These are phyloP conservation scores for Chrysosporium keratinophilum DNA, from an alignment of 2,329 filamentous ascomycete species.

Conservation along the genomic window DNA sequence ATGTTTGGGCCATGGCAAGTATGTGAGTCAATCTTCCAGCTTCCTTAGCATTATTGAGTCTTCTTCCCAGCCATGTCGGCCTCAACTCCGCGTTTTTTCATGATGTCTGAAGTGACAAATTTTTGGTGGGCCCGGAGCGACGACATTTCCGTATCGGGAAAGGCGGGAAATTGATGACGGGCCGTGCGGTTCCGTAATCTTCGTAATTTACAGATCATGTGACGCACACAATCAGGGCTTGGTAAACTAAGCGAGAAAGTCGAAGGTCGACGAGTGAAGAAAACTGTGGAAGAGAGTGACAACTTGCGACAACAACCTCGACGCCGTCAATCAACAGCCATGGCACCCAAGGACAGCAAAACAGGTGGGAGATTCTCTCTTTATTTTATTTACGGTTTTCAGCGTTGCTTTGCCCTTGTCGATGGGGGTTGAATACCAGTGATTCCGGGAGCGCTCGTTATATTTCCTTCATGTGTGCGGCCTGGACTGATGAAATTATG, in stretches of 20 bases:
- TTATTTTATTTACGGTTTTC: not conserved
- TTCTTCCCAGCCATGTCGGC: too few species aligned
- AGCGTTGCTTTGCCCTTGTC: not conserved
- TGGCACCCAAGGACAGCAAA: conserved; percentile 41
- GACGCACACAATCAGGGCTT: conserved; percentile 18
- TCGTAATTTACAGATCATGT: conserved; percentile 12
- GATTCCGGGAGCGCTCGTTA: not conserved
- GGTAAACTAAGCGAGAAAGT: conserved; percentile 19
- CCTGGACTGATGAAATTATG: conserved; percentile 23
- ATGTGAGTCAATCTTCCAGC: not conserved
- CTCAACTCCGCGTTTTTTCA: not conserved
- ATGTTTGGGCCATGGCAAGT: not conserved
- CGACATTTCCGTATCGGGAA: conserved; percentile 7
- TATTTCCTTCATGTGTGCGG: conserved; percentile 11
- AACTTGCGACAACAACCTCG: conserved; percentile 34
- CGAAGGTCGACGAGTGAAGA: conserved; percentile 10
- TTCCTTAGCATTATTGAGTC: not conserved
- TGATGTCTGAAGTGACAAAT: not conserved
- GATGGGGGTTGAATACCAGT: not conserved
- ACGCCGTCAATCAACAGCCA: conserved; percentile 38
- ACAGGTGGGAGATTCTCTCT: conserved; percentile 31
- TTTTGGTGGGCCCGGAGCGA: not conserved
- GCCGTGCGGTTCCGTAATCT: not conserved
- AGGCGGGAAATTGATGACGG: conserved; percentile 4
- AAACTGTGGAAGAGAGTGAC: conserved; percentile 23